phyloP scores from a whole-genome alignment of 139 green algal genomes.

The Coelastrella sp. region DNA sequence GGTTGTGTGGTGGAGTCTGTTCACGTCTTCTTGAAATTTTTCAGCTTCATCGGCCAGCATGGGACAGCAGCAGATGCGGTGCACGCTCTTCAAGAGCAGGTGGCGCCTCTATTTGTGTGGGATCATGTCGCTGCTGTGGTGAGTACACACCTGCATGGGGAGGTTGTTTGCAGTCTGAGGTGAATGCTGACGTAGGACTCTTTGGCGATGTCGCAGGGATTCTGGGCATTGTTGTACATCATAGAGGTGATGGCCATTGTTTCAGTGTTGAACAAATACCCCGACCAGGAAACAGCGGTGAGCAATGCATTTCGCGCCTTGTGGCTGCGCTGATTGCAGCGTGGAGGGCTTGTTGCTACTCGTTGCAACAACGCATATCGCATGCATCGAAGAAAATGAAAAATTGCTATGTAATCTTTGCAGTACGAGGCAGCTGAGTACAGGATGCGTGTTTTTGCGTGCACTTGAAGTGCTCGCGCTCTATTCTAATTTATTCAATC shows the following conservation, averaged over 20 bases:
- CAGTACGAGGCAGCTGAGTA: no score
- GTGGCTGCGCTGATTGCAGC: no score
- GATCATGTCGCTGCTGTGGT: slow-evolving; percentile 72
- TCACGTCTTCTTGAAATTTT: neutral
- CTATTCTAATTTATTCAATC: no score
- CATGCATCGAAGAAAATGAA: no score
- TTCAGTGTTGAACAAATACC: slow-evolving; percentile 62
- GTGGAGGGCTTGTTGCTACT: no score
- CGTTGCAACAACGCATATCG: no score
- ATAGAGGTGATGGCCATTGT: slow-evolving; percentile 73
- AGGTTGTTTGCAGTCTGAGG: no score
- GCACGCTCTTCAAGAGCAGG: neutral
- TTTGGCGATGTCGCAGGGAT: slow-evolving; percentile 52
- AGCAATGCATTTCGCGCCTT: neutral
- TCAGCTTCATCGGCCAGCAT: neutral
- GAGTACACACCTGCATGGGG: no score
- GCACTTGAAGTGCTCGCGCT: no score
- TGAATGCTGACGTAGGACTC: neutral
- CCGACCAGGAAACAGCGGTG: slow-evolving; percentile 53
- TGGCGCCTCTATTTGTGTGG: slow-evolving; percentile 58
- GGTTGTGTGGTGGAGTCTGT: slow-evolving; percentile 50
- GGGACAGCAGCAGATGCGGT: neutral
- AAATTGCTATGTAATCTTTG: no score
- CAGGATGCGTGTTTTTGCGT: no score
- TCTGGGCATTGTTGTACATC: slow-evolving; percentile 71